These are phyloP conservation scores for Chaetomiaceae sp. DNA, from an alignment of 2,329 filamentous ascomycete species.

Conservation along the genomic window DNA sequence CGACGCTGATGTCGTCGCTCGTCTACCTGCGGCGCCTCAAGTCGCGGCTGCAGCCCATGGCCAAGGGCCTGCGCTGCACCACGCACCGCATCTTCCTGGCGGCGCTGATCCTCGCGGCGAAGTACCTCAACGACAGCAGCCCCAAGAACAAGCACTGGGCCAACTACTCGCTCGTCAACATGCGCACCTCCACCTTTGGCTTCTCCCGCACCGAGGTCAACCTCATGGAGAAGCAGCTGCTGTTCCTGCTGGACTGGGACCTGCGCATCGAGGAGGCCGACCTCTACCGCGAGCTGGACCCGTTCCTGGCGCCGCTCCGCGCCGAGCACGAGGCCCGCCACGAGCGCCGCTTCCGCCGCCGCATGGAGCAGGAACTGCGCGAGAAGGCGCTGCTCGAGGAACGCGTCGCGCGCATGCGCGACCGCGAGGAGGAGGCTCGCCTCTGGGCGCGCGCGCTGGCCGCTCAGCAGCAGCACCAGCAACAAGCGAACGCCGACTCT, in stretches of 20 bases:
- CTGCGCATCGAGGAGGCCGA: constrained; percentile 79
- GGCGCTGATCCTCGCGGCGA: constrained; percentile 77
- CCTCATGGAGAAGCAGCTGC: constrained; percentile 97
- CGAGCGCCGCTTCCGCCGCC: constrained; percentile 43
- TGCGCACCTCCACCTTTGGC: constrained; percentile 62
- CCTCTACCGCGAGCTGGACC: constrained; percentile 79
- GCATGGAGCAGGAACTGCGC: constrained; percentile 31
- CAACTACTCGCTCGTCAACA: constrained; percentile 76
- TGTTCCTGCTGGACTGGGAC: constrained; percentile 93
- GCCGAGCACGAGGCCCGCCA: constrained; percentile 47
- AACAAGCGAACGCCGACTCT: no score
- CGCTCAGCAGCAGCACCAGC: constrained; percentile 21
- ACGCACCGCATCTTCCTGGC: constrained; percentile 97
- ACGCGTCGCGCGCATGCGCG: constrained; percentile 33
- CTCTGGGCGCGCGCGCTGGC: constrained; percentile 24
- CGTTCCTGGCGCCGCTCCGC: constrained; percentile 82
- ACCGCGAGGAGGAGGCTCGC: constrained; percentile 30
- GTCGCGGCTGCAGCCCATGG: constrained; percentile 80
- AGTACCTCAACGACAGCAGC: constrained; percentile 97
- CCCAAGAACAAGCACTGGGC: constrained; percentile 99
- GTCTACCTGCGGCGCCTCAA: constrained; percentile 87
- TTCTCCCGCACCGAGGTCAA: constrained; percentile 96
- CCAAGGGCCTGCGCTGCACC: constrained; percentile 93
- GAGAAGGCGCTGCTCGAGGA: constrained; percentile 29
- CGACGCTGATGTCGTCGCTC: constrained; percentile 92